Base-by-base conservation (phyloP, 2,329 filamentous ascomycete genomes). In the Aspergillus pseudoviridinutans region DNA sequence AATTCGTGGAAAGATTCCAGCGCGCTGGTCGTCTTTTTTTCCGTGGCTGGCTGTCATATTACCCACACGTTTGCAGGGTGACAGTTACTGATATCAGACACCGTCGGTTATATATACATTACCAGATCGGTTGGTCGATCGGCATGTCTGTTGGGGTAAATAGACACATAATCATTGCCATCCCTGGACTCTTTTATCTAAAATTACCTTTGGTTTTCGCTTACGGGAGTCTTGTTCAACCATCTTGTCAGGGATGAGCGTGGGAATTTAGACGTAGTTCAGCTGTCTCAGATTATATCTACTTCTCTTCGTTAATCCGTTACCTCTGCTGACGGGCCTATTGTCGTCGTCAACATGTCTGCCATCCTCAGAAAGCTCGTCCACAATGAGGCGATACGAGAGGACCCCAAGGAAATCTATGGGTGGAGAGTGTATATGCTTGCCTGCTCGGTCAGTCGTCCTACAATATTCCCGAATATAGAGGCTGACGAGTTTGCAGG, bases 381-480 rank as follows among this genome's bases (percentile, higher is more conserved):
- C 64, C 83, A 83, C 73, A 90, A 90, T 78, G 86, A 90, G 71
- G 84, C 88, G 49, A 89, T 90, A 83, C 85, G 82, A 67, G 73
- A 76, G 38, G 87, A 90, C 68, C 87, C 87, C 20, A 78, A 80
- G 22, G 82, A 88, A 69, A 85, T 89, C 58, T 89, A 89, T 74
- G 85, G 86, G 67, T 89, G 86, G 86, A 82, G 86, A 56, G 85
- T 87, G 28, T 84, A 87, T 61, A 80, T 80, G 56, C 78, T 88
- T 63, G 85, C 85, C 51, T 85, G 80, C 68, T 85, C 84, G 61
- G 81, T 78, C 54, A 59, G 76, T 67, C 27, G 27, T 41, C n/a
- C 46, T 17, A 27, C 27, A 28, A 49, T 54, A 61, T 55, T 28
- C 12, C 38, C 28, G 17, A 10, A 44, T 47, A 27, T 14, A 29